Percentiles rank a stretch among this genome's conserved stretches.
Conservation (phyloP, 306 rosid genomes). For the Quercus alba region DNA sequence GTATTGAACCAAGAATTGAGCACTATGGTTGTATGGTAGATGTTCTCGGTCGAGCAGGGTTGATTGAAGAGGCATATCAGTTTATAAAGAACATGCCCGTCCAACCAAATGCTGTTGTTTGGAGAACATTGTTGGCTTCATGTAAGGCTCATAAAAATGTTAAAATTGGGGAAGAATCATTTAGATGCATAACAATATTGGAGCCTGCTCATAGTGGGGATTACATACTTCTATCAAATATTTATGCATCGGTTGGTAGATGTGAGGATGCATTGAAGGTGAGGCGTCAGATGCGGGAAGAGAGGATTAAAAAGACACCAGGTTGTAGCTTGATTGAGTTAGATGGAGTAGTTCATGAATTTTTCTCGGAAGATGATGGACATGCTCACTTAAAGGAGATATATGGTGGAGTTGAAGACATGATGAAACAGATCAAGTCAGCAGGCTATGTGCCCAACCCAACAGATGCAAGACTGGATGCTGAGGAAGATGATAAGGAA, state of each 20-base stretch:
- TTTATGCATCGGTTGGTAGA: constrained; percentile 50
- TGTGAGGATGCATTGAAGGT: constrained; percentile 42
- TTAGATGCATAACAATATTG: constrained; percentile 34
- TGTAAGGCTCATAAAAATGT: constrained; percentile 52
- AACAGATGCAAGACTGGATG: constrained; percentile 58
- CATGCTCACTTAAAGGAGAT: constrained; percentile 47
- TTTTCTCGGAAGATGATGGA: constrained; percentile 52
- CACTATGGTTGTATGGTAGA: constrained; percentile 77
- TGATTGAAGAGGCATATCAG: constrained; percentile 50
- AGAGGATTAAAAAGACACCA: constrained; percentile 50
- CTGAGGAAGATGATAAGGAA: constrained; percentile 55
- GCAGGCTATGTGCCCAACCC: constrained; percentile 55
- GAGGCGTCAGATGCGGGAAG: constrained; percentile 47
- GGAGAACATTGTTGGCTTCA: constrained; percentile 69
- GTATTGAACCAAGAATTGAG: constrained; percentile 53
- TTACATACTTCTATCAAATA: constrained; percentile 55
- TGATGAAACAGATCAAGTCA: constrained; percentile 43
- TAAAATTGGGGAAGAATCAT: constrained; percentile 47
- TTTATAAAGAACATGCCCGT: constrained; percentile 50
- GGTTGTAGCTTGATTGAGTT: constrained; percentile 63
- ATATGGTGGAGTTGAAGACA: constrained; percentile 44
- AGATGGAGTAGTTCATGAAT: constrained; percentile 50
- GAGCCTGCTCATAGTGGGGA: constrained; percentile 63
- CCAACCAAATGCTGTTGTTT: constrained; percentile 50
- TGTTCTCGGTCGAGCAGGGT: constrained; percentile 59